Base-by-base conservation (phyloP, 23 red algal genomes). In the Gracilariopsis chorda region DNA sequence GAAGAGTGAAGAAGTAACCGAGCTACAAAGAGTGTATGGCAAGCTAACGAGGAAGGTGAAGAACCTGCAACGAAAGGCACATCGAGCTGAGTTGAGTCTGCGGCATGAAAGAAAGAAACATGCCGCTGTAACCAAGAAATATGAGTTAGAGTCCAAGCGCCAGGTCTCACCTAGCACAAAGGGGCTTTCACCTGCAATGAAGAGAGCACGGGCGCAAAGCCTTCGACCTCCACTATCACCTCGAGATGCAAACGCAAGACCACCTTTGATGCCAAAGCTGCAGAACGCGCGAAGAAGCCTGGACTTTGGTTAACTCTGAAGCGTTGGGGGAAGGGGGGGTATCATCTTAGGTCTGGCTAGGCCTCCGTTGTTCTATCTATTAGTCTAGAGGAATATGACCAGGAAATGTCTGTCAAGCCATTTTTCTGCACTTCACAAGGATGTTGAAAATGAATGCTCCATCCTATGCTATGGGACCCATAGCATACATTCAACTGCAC, bases 111-210 rank as follows among this genome's bases (percentile, higher is more conserved):
- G 43, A 37, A 70, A 70, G 27, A 70, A 70, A 37, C 63, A 70
- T 41, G 63, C 63, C 1, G 63, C 43, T 1, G 43, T 70, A n/a
- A 12, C 63, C 7, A 40, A 70, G 23, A 70, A 70, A 37, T 37
- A 42, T 7, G 63, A 70, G 23, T 13, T 70, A 42, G 63, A 78
- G 35, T 51, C 23, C 47, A 78, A 78, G 46, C 73, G 73, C 36
- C 73, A 78, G 32, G 73, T 78, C 11, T 78, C 73, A 35, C 73
- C 73, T 2, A 78, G 73, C 27, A 78, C 73, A 32, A 78, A 78
- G 28, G 73, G 73, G 32, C 35, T 78, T 19, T 78, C 73, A 43
- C 73, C 73, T 53, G 73, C 73, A 23, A 78, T 78, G 73, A 78
- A 78, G 16, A 29, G 73, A 32, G 29, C 47, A 1, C 73, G 73